Percentiles rank a stretch among this genome's conserved stretches.
These are phyloP conservation scores for Hypoxylon cercidicola DNA, from an alignment of 495 filamentous ascomycete species.

Conservation along the genomic window DNA sequence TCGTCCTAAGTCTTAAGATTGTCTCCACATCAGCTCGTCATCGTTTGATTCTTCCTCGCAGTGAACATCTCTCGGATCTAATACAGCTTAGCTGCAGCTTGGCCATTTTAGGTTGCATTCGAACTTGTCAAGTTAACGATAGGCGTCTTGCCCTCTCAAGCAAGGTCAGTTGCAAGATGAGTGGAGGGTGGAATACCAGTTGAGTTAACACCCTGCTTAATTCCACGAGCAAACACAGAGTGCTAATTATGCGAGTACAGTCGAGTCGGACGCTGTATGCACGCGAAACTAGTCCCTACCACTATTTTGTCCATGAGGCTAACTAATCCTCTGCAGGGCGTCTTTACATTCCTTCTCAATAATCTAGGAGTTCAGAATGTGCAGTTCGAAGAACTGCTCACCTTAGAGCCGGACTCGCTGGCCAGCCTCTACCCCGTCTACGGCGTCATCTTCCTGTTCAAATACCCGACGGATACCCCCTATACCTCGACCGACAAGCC, in stretches of 20 bases:
- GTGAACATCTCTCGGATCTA: slow-evolving; percentile 10
- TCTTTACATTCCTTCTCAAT: slow-evolving; percentile 95
- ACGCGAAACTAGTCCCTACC: slow-evolving; percentile 30
- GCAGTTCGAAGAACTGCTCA: slow-evolving; percentile 96
- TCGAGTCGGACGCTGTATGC: slow-evolving; percentile 92
- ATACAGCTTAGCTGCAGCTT: slow-evolving; percentile 6
- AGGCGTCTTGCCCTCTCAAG: slow-evolving; percentile 32
- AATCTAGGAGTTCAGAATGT: slow-evolving; percentile 91
- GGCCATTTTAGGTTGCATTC: neutral
- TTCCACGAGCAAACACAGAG: neutral
- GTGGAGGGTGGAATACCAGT: slow-evolving; percentile 70
- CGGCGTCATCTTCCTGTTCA: slow-evolving; percentile 99
- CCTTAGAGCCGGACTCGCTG: slow-evolving; percentile 84
- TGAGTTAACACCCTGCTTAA: slow-evolving; percentile 35
- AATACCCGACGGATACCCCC: slow-evolving; percentile 83
- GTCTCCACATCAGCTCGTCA: neutral
- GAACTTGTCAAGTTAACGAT: slow-evolving; percentile 8
- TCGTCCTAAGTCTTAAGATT: neutral
- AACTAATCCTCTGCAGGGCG: slow-evolving; percentile 68
- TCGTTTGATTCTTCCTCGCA: neutral
- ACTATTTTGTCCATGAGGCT: slow-evolving; percentile 3
- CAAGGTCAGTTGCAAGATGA: slow-evolving; percentile 55
- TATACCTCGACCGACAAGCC: slow-evolving; percentile 66
- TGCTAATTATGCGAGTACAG: slow-evolving; percentile 63
- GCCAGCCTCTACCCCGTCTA: slow-evolving; percentile 84